phyloP scores from a whole-genome alignment of 1,284 basidiomycete genomes.

The Thecaphora thlaspeos region DNA sequence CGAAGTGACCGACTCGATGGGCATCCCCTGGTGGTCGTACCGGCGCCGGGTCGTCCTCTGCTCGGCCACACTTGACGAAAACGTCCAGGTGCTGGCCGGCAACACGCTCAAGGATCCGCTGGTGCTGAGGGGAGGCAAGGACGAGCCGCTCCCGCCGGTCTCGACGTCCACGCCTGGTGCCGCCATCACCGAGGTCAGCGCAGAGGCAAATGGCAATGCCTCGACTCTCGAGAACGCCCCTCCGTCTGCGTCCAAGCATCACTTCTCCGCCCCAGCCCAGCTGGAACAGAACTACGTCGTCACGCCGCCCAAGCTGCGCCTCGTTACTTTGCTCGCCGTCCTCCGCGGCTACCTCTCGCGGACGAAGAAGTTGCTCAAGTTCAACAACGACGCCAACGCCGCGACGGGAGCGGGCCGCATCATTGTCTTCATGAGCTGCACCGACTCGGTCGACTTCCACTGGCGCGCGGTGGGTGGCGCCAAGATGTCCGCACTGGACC shows the following conservation, averaged over 20 bases:
- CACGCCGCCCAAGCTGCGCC: constrained; percentile 86
- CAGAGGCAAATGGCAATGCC: not conserved
- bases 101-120: constrained; percentile 67
- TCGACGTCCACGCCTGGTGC: too few relatives aligned
- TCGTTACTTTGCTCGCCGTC: constrained; percentile 85
- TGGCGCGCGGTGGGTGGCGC: constrained; percentile 82
- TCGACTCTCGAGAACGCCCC: not conserved
- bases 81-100: constrained; percentile 89
- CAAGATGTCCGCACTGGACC: constrained; percentile 65
- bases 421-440: constrained; percentile 94
- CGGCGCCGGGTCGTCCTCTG: constrained; percentile 81
- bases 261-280: constrained; percentile 88
- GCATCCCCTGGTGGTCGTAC: constrained; percentile 59
- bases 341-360: constrained; percentile 64
- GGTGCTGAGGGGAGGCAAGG: constrained; percentile 58
- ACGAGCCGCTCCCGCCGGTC: constrained; percentile 3
- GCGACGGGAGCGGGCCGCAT: constrained; percentile 63
- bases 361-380: constrained; percentile 59
- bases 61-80: constrained; percentile 92
- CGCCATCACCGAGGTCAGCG: too few relatives aligned
- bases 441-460: constrained; percentile 96
- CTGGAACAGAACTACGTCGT: constrained; percentile 89
- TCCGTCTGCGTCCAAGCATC: not conserved
- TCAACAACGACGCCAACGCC: too few relatives aligned
- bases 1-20: constrained; percentile 43